Evolutionary conservation across 495 filamentous ascomycete genomes (phyloP), one percentile per base, ranked within the genome.

Genomic region (Podospora pseudocomata): DNA sequence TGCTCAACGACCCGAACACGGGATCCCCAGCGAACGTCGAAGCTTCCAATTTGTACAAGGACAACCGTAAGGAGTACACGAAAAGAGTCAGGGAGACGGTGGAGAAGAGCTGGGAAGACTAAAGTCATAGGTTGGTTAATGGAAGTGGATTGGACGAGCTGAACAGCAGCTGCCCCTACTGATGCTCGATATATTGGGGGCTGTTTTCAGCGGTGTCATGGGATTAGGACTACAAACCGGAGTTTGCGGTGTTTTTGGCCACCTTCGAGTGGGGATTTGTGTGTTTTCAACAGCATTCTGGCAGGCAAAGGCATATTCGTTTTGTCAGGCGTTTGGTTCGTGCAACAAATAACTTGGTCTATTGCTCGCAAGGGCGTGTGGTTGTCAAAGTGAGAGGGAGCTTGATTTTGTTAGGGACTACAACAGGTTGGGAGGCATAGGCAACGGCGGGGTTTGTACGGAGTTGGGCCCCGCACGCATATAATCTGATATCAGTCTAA

Each of bases 61-160:
- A 99, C 74, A 98, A 98, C 76, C 87, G 94, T 69, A 90, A 93
- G 74, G 95, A 99, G 78, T 99, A 99, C 74, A 89, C 89, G 15
- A 99, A 99, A 82, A 86, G 94, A 23, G 95, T 99, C 20, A 85
- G 92, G 57, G 95, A 98, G 81, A 97, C 94, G 0, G 96, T 99
- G 19, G 96, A 99, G 85, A 97, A 97, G 85, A 97, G 94, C 81
- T 98, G 95, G 95, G 94, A 98, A 64, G 94, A 95, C 71, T 94
- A 83, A 80, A 54, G 20, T 7, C 39, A 13, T 16, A 11, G 7
- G 9, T 49, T 6, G 7, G 39, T 49, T 11, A 49, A 11, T 6
- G 39, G 15, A 11, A 49, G 3, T 49, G 39, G 6, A 49, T 49
- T 49, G 11, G 56, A 44, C 53, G 5, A 20, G 39, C 18, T 49